Percentiles rank a stretch among this genome's conserved stretches.
Conservation (phyloP, 495 filamentous ascomycete species). For the Rusavskia elegans region DNA sequence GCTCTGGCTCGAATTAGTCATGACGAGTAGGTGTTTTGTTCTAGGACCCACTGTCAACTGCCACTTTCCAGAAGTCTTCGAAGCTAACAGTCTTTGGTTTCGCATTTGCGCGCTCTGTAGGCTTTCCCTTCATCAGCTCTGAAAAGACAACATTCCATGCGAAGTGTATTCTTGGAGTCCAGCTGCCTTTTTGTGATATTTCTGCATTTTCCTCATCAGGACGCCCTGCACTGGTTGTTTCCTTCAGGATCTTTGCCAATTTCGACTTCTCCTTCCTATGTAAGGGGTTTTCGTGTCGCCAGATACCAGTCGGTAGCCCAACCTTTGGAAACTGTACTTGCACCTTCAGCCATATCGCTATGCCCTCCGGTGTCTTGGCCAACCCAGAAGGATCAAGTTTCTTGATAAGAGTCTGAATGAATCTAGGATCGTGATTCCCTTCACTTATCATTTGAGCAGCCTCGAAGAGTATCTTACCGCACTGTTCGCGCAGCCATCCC, state of each 20-base stretch:
- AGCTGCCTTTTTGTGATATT: slow-evolving; percentile 39
- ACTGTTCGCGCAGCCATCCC: slow-evolving; percentile 78
- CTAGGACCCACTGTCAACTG: slow-evolving; percentile 59
- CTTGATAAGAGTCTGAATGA: slow-evolving; percentile 44
- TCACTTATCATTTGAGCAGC: slow-evolving; percentile 27
- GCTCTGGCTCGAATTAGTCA: slow-evolving; percentile 31
- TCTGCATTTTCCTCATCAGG: slow-evolving; percentile 24
- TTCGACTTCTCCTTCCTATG: slow-evolving; percentile 39
- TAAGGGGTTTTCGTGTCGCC: slow-evolving; percentile 61
- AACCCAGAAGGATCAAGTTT: slow-evolving; percentile 45
- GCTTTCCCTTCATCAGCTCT: slow-evolving; percentile 19
- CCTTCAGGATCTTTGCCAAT: slow-evolving; percentile 64
- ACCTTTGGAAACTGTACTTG: slow-evolving; percentile 45
- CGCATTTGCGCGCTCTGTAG: slow-evolving; percentile 5
- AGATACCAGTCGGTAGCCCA: slow-evolving; percentile 49
- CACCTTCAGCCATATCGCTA: slow-evolving; percentile 71
- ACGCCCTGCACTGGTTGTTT: slow-evolving; percentile 42
- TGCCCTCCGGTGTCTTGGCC: slow-evolving; percentile 65
- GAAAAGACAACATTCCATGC: slow-evolving; percentile 68
- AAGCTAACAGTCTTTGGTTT: slow-evolving; percentile 32
- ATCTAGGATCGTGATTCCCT: slow-evolving; percentile 22
- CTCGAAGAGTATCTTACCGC: slow-evolving; percentile 51
- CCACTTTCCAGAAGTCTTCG: slow-evolving; percentile 70
- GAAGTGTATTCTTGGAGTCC: slow-evolving; percentile 70
- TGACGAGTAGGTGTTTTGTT: no score